Evolutionary conservation across 1,284 basidiomycete genomes (phyloP).

Genomic region (Boletus smithii): DNA sequence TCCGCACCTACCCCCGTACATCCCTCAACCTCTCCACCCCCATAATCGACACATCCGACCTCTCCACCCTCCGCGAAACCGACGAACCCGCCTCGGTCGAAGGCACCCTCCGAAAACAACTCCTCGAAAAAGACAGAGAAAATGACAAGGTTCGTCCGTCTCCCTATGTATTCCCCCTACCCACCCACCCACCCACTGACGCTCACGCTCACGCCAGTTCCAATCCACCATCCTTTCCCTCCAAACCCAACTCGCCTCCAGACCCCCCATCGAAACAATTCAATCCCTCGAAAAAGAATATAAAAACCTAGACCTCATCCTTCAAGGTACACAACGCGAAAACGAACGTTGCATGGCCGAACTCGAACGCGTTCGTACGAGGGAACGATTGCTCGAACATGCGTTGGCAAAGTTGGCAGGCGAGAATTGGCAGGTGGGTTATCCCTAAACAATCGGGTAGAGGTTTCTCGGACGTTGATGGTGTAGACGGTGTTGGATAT

Average conservation of each 20-base stretch:
- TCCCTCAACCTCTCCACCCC: slow-evolving; percentile 42
- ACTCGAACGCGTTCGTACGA: slow-evolving; percentile 58
- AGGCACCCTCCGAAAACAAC: slow-evolving; percentile 56
- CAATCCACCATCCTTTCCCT: slow-evolving; percentile 56
- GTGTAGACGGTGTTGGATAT: slow-evolving; percentile 52
- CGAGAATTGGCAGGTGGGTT: slow-evolving; percentile 67
- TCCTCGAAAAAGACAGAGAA: slow-evolving; percentile 69
- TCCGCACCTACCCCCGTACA: slow-evolving; percentile 49
- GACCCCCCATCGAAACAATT: slow-evolving; percentile 62
- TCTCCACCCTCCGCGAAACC: slow-evolving; percentile 56
- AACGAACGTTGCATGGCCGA: slow-evolving; percentile 76
- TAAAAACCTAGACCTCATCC: slow-evolving; percentile 64
- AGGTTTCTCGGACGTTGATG: neutral
- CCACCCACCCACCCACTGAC: neutral
- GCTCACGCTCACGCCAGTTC: slow-evolving; percentile 38
- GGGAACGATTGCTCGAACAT: slow-evolving; percentile 70
- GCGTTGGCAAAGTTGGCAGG: slow-evolving; percentile 66
- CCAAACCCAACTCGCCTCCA: slow-evolving; percentile 58
- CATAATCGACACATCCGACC: slow-evolving; percentile 42
- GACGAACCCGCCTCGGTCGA: slow-evolving; percentile 51
- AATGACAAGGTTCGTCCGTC: slow-evolving; percentile 53
- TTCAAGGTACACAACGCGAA: slow-evolving; percentile 73
- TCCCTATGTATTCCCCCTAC: neutral
- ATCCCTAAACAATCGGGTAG: neutral
- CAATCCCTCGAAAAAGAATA: slow-evolving; percentile 65